Evolutionary conservation across 805 yeast genomes (phyloP).

Genomic region (Zygosaccharomyces rouxii): DNA sequence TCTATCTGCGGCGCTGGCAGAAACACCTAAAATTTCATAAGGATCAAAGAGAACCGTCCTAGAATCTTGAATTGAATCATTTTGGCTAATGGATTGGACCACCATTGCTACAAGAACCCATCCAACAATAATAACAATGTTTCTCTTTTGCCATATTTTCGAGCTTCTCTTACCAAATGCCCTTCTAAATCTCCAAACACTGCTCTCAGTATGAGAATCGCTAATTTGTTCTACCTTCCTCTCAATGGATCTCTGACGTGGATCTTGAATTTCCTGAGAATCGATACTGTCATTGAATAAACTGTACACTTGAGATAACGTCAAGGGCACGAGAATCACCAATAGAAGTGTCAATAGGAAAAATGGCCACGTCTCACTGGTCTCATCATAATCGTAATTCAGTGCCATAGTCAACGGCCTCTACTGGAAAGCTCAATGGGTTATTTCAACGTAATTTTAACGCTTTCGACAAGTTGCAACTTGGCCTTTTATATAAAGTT

Average conservation of each 20-base stretch:
- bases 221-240: constrained; percentile 17
- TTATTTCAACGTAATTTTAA: not conserved
- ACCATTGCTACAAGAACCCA: constrained; percentile 55
- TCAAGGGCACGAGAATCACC: constrained; percentile 63
- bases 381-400: constrained; percentile 65
- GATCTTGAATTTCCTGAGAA: constrained; percentile 4
- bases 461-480: constrained; percentile 1
- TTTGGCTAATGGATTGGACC: constrained; percentile 36
- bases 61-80: constrained; percentile 44
- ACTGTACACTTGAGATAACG: constrained; percentile 36
- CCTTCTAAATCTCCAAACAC: constrained; percentile 23
- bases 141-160: constrained; percentile 20
- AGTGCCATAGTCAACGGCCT: constrained; percentile 27
- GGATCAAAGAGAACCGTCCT: constrained; percentile 68
- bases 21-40: constrained; percentile 74
- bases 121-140: constrained; percentile 42
- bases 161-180: constrained; percentile 21
- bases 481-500: not conserved
- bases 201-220: constrained; percentile 19
- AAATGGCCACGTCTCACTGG: constrained; percentile 90
- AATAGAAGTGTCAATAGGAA: constrained; percentile 70
- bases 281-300: constrained; percentile 22
- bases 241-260: constrained; percentile 9
- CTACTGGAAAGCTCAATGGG: not conserved
- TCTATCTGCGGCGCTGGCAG: constrained; percentile 63